Evolutionary conservation across 208 protist species (phyloP), one percentile per base, ranked within the genome.

Genomic region (Crithidia bombi): DNA sequence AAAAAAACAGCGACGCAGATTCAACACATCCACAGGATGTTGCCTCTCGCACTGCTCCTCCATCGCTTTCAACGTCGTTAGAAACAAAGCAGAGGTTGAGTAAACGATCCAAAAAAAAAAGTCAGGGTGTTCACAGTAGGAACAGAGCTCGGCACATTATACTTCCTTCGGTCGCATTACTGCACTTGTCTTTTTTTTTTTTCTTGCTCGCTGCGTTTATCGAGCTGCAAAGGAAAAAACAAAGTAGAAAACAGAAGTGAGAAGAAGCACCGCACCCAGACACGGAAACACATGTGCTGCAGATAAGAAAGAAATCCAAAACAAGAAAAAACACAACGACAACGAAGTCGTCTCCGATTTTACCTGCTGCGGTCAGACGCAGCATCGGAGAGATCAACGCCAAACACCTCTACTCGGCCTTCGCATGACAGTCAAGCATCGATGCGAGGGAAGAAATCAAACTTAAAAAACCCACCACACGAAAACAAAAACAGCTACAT

Each of bases 371-470:
- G 38, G 38, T 14, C 38, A 14, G 38, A 43, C 7, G 14, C 38
- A 43, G 14, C 38, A 43, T 17, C 38, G 10, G 38, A 43, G 38
- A 23, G 5, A 23, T 33, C 54, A 6, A 2, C n/a, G n/a, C 54
- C 54, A 44, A 59, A 46, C 56, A 21, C 56, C 33, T 47, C 56
- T 46, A 62, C 56, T 10, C 56, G 33, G 36, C 56, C 35, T 33
- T 6, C 33, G 33, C 4, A 33, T 62, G 36, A n/a, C 25, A 15
- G 10, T 25, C 25, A 23, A 28, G 14, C 44, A 23, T 32, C 11
- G 9, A 54, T 54, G 10, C 49, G 32, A 32, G 23, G 44, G 19
- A 50, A 21, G 7, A 7, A 43, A 43, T 14, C 38, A 14, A 43
- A 43, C 38, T 7, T 43, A 17, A 52, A 30, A 52, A 10, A 4